phyloP scores from a whole-genome alignment of 352 stramenopile genomes.

The Phytopythium kandeliae region DNA sequence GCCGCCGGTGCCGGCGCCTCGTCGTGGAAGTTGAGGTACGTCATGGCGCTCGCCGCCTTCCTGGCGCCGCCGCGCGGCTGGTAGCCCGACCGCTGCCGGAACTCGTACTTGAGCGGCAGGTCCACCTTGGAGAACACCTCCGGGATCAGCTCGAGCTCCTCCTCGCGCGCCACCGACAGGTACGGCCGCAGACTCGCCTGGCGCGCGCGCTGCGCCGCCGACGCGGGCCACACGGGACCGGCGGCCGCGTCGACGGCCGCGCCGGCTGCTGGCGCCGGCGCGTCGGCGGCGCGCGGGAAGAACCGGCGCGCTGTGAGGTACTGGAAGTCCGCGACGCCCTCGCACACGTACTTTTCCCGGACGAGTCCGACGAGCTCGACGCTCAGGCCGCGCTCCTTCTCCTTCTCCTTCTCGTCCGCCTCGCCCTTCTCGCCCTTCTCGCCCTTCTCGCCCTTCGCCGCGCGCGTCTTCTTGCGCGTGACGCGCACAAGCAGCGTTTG shows the following conservation, averaged over 20 bases:
- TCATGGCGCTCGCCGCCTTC: constrained; percentile 69
- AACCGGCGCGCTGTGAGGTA: constrained; percentile 69
- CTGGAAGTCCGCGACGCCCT: constrained; percentile 85
- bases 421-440: constrained; percentile 20
- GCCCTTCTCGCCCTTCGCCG: too few species aligned
- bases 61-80: constrained; percentile 49
- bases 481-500: constrained; percentile 68
- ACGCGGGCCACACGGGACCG: constrained; percentile 33
- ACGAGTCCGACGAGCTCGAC: constrained; percentile 60
- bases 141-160: constrained; percentile 65
- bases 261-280: background rate
- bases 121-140: constrained; percentile 85
- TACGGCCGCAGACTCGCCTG: constrained; percentile 57
- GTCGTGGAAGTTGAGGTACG: constrained; percentile 78
- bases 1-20: constrained; percentile 39
- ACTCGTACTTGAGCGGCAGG: constrained; percentile 79
- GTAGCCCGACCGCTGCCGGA: constrained; percentile 70
- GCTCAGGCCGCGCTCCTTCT: constrained; percentile 10
- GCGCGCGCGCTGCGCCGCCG: constrained; percentile 31
- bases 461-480: constrained; percentile 24
- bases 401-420: background rate
- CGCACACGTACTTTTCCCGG: constrained; percentile 77
- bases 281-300: constrained; percentile 21
- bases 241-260: background rate
- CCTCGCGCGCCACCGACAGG: constrained; percentile 35